phyloP scores from a whole-genome alignment of 31 red algal species.

The Asparagopsis taxiformis region DNA sequence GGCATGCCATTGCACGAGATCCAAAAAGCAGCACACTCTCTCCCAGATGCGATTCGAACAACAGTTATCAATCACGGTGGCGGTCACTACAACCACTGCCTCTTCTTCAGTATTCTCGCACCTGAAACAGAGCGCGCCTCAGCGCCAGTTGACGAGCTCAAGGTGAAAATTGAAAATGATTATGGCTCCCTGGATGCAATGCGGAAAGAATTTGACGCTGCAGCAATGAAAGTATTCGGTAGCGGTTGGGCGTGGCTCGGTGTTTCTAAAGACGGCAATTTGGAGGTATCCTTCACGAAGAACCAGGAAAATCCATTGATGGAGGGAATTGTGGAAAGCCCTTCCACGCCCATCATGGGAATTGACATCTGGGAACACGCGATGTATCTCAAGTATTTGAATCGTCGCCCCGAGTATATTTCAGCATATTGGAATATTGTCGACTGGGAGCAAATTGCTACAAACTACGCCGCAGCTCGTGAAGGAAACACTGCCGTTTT shows the following conservation, averaged over 20 bases:
- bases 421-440: constrained; percentile 88
- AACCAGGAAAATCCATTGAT: constrained; percentile 96
- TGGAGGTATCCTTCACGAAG: constrained; percentile 65
- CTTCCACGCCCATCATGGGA: constrained; percentile 72
- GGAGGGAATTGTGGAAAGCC: constrained; percentile 63
- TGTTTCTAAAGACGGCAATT: constrained; percentile 49
- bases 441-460: constrained; percentile 80
- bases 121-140: constrained; percentile 22
- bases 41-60: constrained; percentile 50
- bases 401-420: constrained; percentile 82
- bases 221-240: constrained; percentile 80
- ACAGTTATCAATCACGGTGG: constrained; percentile 84
- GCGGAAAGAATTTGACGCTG: constrained; percentile 74
- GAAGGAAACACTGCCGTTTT: constrained; percentile 28
- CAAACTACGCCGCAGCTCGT: constrained; percentile 66
- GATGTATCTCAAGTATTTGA: constrained; percentile 89
- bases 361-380: constrained; percentile 88
- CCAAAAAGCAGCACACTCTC: constrained; percentile 46
- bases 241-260: constrained; percentile 94
- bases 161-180: constrained; percentile 56
- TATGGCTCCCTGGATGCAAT: constrained; percentile 85
- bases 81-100: constrained; percentile 86
- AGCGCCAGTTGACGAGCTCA: constrained; percentile 75
- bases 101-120: constrained; percentile 82
- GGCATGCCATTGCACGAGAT: constrained; percentile 71